These are phyloP conservation scores for Trichoderma oligosporum DNA, from an alignment of 2,329 filamentous ascomycete species.

Conservation along the genomic window DNA sequence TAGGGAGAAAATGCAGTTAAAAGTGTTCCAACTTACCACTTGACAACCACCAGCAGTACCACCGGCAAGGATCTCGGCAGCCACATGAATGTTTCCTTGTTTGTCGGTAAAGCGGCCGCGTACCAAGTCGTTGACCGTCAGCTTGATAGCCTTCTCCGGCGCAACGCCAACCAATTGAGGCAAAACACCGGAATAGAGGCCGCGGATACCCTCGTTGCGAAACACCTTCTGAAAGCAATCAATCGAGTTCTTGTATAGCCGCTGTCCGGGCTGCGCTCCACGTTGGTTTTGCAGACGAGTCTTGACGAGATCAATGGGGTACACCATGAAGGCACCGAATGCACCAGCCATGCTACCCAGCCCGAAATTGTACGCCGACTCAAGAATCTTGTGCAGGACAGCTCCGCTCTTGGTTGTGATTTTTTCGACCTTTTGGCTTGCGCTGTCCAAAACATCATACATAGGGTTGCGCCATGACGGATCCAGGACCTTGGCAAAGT, in stretches of 20 bases:
- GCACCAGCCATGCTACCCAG: conserved; percentile 89
- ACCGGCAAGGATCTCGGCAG: conserved; percentile 79
- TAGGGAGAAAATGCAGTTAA: neutral
- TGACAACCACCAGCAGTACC: conserved; percentile 88
- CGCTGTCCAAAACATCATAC: conserved; percentile 48
- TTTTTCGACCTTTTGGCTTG: conserved; percentile 36
- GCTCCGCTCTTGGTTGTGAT: conserved; percentile 27
- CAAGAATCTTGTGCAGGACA: conserved; percentile 55
- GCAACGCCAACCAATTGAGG: conserved; percentile 96
- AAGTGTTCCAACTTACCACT: conserved; percentile 64
- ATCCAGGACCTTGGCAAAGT: conserved; percentile 95
- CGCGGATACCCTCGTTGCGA: conserved; percentile 82
- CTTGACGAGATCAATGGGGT: conserved; percentile 98
- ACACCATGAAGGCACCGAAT: conserved; percentile 99
- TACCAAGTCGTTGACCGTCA: conserved; percentile 95
- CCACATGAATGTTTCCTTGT: conserved; percentile 67
- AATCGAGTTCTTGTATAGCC: conserved; percentile 93
- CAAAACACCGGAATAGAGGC: conserved; percentile 89
- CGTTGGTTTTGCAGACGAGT: conserved; percentile 98
- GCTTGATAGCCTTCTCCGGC: conserved; percentile 99
- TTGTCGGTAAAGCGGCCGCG: conserved; percentile 72
- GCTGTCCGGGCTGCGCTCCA: conserved; percentile 73
- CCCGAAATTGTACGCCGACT: conserved; percentile 84
- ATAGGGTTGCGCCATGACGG: conserved; percentile 75
- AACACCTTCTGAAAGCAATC: conserved; percentile 94